Evolutionary conservation across 164 flowering plant genomes (phyloP).

Genomic region (Vitis labrusca): DNA sequence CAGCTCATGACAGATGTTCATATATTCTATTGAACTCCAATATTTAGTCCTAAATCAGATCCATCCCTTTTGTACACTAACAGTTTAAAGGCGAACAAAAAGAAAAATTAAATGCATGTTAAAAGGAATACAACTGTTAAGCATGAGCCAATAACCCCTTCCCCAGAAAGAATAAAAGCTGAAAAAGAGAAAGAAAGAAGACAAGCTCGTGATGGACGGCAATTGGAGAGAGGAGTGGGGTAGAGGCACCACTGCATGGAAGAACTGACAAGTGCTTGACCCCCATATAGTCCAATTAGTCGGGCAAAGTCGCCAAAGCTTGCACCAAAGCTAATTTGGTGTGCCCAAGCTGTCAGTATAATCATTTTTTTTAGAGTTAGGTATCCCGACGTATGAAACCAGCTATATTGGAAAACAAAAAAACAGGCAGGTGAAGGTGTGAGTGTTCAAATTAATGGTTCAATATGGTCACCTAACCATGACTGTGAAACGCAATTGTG

Average conservation of each 20-base stretch:
- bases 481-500: conserved; percentile 24
- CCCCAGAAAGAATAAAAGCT: neutral
- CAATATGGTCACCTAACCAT: neutral
- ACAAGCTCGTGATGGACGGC: neutral
- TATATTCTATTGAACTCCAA: no score
- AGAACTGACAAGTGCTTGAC: neutral
- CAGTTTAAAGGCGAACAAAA: no score
- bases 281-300: neutral
- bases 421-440: no score
- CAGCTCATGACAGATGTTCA: no score
- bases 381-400: no score
- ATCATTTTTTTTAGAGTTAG: neutral
- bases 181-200: neutral
- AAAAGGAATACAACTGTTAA: conserved; percentile 16
- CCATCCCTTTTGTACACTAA: neutral
- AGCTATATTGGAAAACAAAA: no score
- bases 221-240: neutral
- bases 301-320: neutral
- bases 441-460: neutral
- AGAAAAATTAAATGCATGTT: no score
- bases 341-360: neutral
- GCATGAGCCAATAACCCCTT: conserved; percentile 4
- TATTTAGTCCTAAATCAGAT: no score
- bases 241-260: neutral
- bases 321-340: neutral